Evolutionary conservation across 768 basidiomycete species (phyloP), one percentile per base, ranked within the genome.

Genomic region (Russula compacta): DNA sequence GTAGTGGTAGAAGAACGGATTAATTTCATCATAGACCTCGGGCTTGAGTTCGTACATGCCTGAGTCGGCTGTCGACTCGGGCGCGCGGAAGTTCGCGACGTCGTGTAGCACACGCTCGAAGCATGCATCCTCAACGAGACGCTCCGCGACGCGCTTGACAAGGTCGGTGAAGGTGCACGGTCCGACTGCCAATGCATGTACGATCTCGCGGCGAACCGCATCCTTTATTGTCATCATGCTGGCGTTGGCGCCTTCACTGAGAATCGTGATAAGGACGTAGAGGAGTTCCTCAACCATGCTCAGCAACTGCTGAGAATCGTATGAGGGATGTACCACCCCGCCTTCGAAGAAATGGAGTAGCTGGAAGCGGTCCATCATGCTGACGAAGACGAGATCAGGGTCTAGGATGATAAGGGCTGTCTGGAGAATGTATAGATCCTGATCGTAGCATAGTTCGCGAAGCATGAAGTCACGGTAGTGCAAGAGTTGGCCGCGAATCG

Each of bases 391-490:
- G 24, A 82, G 77, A 67, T 89, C 80, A 3, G 92, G 91, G 44
- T 87, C 85, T 52, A 94, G 78, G 46, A 89, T 77, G 68, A 89
- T 80, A 53, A 98, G 81, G 0, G 87, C 86, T 0, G 86, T 84
- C 73, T 98, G 95, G 3, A 98, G 79, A 61, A 95, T 82, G 77
- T 86, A 94, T 17, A 97, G 77, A 66, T 93, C 97, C 71, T 98
- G 94, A 71, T 99, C 97, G 70, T 95, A 95, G 68, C 95, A 97
- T 6, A 93, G 79, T 71, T 99, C 97, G 19, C 95, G 87, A 29
- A 98, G 83, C 82, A 90, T 88, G 72, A 92, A 93, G 71, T 98
- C 95, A 32, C 94, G 87, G 71, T 99, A 99, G 71, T 98, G 95
- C 55, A 95, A 81, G 4, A 94, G 78, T 71, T 98, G 97, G 0